Percentiles rank a stretch among this genome's conserved stretches.
Conservation (phyloP, 352 stramenopile species). For the Phytophthora ramorum region DNA sequence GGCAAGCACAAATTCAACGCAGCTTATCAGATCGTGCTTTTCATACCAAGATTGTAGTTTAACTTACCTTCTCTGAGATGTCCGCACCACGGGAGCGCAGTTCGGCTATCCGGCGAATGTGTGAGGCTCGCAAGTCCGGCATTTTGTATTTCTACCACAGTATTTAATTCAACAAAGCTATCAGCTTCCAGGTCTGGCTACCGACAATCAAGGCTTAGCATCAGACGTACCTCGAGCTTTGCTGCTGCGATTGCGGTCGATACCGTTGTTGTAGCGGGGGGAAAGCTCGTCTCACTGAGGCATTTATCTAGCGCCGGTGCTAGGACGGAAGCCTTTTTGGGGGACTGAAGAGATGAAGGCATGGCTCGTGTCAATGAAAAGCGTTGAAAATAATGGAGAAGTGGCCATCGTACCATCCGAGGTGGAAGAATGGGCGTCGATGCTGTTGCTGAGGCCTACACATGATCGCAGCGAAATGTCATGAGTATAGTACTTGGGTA, state of each 20-base stretch:
- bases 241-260: constrained; percentile 7
- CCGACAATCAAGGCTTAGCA: not conserved
- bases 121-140: constrained; percentile 65
- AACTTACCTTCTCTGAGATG: constrained; percentile 34
- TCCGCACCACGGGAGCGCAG: constrained; percentile 49
- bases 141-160: constrained; percentile 58
- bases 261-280: constrained; percentile 6
- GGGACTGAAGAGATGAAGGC: constrained; percentile 40
- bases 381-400: not conserved
- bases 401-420: constrained; percentile 54
- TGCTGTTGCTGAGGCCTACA: constrained; percentile 26
- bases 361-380: not conserved
- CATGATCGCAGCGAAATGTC: not conserved
- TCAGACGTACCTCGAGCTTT: constrained; percentile 40
- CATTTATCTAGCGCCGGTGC: constrained; percentile 25
- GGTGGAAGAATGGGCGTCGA: constrained; percentile 59
- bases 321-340: constrained; percentile 40
- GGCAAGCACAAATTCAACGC: not conserved
- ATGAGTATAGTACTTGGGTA: not conserved
- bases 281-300: constrained; percentile 28
- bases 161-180: not conserved
- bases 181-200: not conserved
- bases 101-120: constrained; percentile 75
- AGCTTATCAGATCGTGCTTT: not conserved
- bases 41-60: not conserved